Percentiles rank a stretch among this genome's conserved stretches.
phyloP scores from a whole-genome alignment of 768 basidiomycete genomes.

The Tulasnella sp. region DNA sequence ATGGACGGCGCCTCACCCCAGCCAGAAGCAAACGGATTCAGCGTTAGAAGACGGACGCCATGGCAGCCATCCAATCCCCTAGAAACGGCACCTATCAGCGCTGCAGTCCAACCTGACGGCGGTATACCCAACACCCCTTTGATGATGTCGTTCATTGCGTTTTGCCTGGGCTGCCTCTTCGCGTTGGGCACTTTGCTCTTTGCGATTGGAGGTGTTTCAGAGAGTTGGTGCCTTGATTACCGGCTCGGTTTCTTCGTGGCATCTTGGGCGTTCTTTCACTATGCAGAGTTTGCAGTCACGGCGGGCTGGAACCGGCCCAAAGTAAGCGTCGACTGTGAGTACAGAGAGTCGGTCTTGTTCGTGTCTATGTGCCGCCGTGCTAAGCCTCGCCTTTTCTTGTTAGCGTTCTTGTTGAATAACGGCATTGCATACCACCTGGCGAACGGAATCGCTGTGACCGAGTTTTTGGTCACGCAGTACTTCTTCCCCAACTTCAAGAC shows the following conservation, averaged over 20 bases:
- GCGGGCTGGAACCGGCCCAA: constrained; percentile 95
- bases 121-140: constrained; percentile 90
- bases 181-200: constrained; percentile 59
- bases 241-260: constrained; percentile 84
- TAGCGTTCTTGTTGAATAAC: constrained; percentile 94
- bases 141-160: constrained; percentile 74
- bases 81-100: constrained; percentile 56
- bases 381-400: constrained; percentile 3
- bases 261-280: constrained; percentile 86
- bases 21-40: background rate
- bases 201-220: constrained; percentile 50
- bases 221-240: constrained; percentile 65
- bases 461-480: constrained; percentile 75
- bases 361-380: background rate
- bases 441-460: constrained; percentile 72
- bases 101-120: constrained; percentile 48
- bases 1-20: background rate
- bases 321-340: constrained; percentile 90
- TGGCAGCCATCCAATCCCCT: constrained; percentile 48
- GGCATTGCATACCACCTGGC: constrained; percentile 83
- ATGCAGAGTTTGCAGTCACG: constrained; percentile 92
- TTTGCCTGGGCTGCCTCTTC: constrained; percentile 78
- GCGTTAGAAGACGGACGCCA: background rate
- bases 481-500: constrained; percentile 67
- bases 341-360: background rate